Percentiles rank a stretch among this genome's conserved stretches.
Evolutionary conservation across 192 early-diverging fungal species (phyloP).

Genomic region (Coemansia asiatica): DNA sequence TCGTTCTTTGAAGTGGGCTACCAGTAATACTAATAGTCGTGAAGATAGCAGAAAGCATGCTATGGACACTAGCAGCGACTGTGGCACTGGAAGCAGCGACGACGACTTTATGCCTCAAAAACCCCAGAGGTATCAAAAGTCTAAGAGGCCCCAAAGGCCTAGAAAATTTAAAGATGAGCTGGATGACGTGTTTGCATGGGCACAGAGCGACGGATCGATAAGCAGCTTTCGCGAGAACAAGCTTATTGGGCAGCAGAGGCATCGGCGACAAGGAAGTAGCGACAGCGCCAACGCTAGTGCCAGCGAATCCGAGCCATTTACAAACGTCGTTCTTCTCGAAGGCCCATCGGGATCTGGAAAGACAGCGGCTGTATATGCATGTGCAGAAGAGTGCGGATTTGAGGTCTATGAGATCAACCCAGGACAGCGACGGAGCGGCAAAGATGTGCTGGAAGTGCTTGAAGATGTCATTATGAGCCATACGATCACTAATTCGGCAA

Average conservation of each 20-base stretch:
- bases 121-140: background rate
- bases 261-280: constrained; percentile 24
- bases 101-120: constrained; percentile 42
- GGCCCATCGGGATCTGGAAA: constrained; percentile 74
- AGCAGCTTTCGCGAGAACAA: constrained; percentile 29
- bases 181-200: constrained; percentile 34
- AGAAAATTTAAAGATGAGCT: constrained; percentile 13
- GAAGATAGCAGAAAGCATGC: background rate
- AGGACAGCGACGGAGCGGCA: constrained; percentile 65
- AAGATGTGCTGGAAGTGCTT: constrained; percentile 64
- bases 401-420: constrained; percentile 77
- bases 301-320: constrained; percentile 48
- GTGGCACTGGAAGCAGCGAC: constrained; percentile 23
- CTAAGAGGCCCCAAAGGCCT: background rate
- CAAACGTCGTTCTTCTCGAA: constrained; percentile 64
- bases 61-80: constrained; percentile 1
- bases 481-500: constrained; percentile 51
- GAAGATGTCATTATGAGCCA: constrained; percentile 77
- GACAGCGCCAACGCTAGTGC: constrained; percentile 14
- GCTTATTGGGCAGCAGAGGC: constrained; percentile 1
- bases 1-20: background rate
- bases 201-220: constrained; percentile 38
- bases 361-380: constrained; percentile 70
- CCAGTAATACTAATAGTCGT: background rate
- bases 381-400: constrained; percentile 70